phyloP scores from a whole-genome alignment of 2,329 filamentous ascomycete species.

The Xylariomycetidae sp. region DNA sequence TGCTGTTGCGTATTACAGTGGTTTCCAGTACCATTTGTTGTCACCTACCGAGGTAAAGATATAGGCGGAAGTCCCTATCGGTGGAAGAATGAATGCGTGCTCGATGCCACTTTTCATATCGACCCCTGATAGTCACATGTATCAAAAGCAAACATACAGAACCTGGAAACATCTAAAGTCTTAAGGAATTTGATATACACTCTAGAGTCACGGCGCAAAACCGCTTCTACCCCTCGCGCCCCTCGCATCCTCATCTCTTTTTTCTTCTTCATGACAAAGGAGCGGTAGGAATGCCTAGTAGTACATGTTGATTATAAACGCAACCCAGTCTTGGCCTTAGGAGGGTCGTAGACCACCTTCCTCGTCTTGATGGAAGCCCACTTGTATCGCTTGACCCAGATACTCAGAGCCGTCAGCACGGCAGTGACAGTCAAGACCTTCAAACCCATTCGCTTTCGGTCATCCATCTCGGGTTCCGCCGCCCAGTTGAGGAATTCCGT shows the following conservation, averaged over 20 bases:
- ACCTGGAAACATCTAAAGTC: constrained; percentile 26
- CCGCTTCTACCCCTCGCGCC: constrained; percentile 23
- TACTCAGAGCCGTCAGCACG: constrained; percentile 76
- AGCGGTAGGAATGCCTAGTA: constrained; percentile 25
- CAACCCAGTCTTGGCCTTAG: constrained; percentile 46
- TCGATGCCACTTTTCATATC: too few species aligned
- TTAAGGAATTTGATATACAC: constrained; percentile 35
- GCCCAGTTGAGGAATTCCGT: constrained; percentile 99
- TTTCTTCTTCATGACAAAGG: constrained; percentile 26
- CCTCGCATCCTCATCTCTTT: constrained; percentile 18
- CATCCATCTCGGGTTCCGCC: constrained; percentile 97
- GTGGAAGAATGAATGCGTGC: too few species aligned
- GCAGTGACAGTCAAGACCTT: constrained; percentile 83
- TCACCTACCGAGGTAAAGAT: too few species aligned
- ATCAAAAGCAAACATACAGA: constrained; percentile 11
- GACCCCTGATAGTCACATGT: too few species aligned
- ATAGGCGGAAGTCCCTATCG: too few species aligned
- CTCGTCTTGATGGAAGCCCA: constrained; percentile 95
- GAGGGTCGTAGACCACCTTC: constrained; percentile 85
- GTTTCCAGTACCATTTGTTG: too few species aligned
- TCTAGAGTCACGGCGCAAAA: constrained; percentile 31
- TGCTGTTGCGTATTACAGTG: too few species aligned
- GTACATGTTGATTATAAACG: constrained; percentile 39
- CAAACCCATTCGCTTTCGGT: constrained; percentile 99
- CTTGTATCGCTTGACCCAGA: constrained; percentile 99